Base-by-base conservation (phyloP, 768 basidiomycete species). In the Collybia sp. region DNA sequence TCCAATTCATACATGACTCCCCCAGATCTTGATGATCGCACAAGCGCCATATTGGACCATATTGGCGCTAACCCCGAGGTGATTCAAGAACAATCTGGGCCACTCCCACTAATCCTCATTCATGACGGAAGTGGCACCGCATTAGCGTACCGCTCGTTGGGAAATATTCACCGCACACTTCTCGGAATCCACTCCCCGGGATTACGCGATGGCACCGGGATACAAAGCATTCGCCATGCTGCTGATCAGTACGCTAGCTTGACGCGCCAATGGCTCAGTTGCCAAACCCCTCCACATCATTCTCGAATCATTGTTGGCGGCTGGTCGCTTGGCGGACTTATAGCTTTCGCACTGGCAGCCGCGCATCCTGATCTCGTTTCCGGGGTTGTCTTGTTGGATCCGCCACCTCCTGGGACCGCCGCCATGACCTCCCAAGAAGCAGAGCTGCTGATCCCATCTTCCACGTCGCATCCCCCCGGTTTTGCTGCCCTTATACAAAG, bases 321-420 rank as follows among this genome's bases (percentile, higher is more conserved):
- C 16, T 46, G 45, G 45, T 46, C 45, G n/a, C 38, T 46, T 17
- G 45, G 45, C 13, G 45, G 45, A 11, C 42, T 18, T n/a, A 40
- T 46, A 3, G 36, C 45, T 15, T 10, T 46, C n/a, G 17, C 45
- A 18, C 19, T 46, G 39, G 45, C 45, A 25, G 45, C 38, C 9
- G 37, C 37, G 6, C 37, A 42, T 41, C 45, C 45, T 18, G 45
- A 46, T 15, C 36, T 46, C 18, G 45, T 46, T 6, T 16, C 45
- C 18, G 45, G 45, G 18, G 45, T 46, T 10, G 13, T 40, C 15
- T 18, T 40, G 4, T 4, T 46, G 17, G 45, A 46, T 40, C 18
- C 45, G n/a, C 36, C 45, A 2, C 45, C 45, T 12, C 45, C 45
- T 20, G 45, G 40, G 17, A 40, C 25, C 12, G 40, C 36, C 17